Base-by-base conservation (phyloP, 345 rosid genomes). In the Populus pruinosa region DNA sequence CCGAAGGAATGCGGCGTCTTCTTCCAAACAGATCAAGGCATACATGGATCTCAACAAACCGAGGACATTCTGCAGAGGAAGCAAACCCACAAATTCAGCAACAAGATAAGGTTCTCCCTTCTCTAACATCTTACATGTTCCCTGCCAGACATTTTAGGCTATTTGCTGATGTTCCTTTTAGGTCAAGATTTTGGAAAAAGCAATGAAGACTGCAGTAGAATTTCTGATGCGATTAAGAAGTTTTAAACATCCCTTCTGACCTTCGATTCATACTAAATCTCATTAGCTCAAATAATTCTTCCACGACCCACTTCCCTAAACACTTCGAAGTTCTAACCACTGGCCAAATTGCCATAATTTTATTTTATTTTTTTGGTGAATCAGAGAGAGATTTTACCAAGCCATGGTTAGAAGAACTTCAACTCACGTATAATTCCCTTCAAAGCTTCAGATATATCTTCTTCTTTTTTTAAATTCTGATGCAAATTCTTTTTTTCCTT, bases 1-100 rank as follows among this genome's bases (percentile, higher is more conserved):
- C 21, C 92, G 84, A 50, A 93, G 87, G 41, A 95, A 91, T 1
- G 99, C 77, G 13, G 86, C 83, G 76, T 93, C 99, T 85, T 94
- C 98, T 73, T 95, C 98, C 73, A 93, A 23, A 85, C 87, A 80
- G 63, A 80, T 80, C 72, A 95, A 77, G 36, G 91, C 92, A 70
- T 92, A 91, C 91, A 89, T 79, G 44, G 96, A 87, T 84, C 99
- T 86, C 82, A 91, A 67, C 77, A 87, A 69, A 23, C 88, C 82
- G 53, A 93, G 62, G 39, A 89, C 85, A 76, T 85, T 82, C 99
- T 95, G 88, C 83, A 78, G 44, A 43, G 63, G 29, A 80, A 44
- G 23, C 49, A 71, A 43, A 44, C 10, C 25, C 6, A 56, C 6
- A 10, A 35, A 49, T 44, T 82, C 50, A 77, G 62, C 50, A 23